These are phyloP conservation scores for Arthroderma sp. DNA, from an alignment of 2,329 filamentous ascomycete species.

Conservation along the genomic window DNA sequence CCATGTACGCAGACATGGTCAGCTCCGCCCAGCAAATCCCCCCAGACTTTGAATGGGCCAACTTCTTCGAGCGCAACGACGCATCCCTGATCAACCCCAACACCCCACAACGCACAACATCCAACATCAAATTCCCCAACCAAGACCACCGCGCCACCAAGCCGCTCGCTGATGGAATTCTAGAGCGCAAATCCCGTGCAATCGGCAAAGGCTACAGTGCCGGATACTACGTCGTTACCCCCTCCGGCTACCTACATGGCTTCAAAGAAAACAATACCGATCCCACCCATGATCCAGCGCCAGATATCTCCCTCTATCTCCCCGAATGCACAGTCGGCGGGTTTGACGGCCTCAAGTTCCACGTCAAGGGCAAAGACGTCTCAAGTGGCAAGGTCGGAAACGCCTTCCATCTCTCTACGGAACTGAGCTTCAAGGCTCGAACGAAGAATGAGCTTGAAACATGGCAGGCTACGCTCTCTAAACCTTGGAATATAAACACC, in stretches of 20 bases:
- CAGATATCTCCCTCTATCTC: conserved; percentile 81
- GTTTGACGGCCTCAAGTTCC: conserved; percentile 69
- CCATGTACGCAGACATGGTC: conserved; percentile 74
- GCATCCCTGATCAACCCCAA: conserved; percentile 65
- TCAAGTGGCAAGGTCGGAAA: conserved; percentile 62
- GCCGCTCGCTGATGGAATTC: conserved; percentile 70
- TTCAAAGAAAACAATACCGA: conserved; percentile 83
- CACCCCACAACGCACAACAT: conserved; percentile 57
- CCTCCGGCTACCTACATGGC: conserved; percentile 80
- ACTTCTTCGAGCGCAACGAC: conserved; percentile 60
- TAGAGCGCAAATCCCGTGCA: conserved; percentile 84
- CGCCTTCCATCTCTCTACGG: conserved; percentile 66
- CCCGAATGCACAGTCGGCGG: conserved; percentile 74
- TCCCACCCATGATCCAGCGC: conserved; percentile 40
- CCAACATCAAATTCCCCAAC: conserved; percentile 72
- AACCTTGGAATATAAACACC: background rate
- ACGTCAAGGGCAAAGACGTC: conserved; percentile 86
- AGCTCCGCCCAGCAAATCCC: conserved; percentile 63
- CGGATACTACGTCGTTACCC: conserved; percentile 81
- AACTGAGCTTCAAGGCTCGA: conserved; percentile 79
- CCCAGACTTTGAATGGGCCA: conserved; percentile 80
- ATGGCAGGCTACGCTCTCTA: conserved; percentile 39
- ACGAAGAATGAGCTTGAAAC: conserved; percentile 65
- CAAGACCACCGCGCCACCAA: conserved; percentile 69
- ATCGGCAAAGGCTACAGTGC: conserved; percentile 65